Base-by-base conservation (phyloP, 805 yeast genomes). In the Candida arabinofermentans region DNA sequence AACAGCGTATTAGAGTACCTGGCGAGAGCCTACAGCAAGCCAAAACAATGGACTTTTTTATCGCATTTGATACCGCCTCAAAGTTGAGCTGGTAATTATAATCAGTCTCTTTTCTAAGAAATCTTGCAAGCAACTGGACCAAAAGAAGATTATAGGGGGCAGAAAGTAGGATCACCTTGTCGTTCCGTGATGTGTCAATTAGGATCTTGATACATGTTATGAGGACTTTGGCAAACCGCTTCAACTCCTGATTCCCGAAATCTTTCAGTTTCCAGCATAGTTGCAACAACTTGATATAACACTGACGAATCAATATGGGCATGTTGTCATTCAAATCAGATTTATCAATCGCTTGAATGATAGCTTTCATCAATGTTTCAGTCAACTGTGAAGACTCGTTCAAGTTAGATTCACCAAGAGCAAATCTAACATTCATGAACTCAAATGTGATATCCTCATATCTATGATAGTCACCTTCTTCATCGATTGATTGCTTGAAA, bases 111-210 rank as follows among this genome's bases (percentile, higher is more conserved):
- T 29, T 16, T 12, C 49, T 42, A 1, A 51, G 19, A 30, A 55
- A 43, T 19, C 50, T 49, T 16, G 47, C 48, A 10, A 51, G 21
- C 14, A 57, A 27, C 17, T 39, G 43, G 26, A 58, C 23, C 8
- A 55, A 42, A 1, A 54, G 14, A 7, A 59, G 24, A 27, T 49
- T 49, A 38, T 49, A 59, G 1, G 66, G 61, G n/a, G 49, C 48
- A 37, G 36, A 51, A 10, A 49, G 35, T 8, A 58, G 5, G 3
- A 23, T 14, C 8, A 45, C 24, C 30, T 37, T 46, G 14, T 47
- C 45, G 21, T 37, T 40, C 5, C 32, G 37, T 6, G 37, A 26
- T 5, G 9, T 13, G 5, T 51, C 53, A 9, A 50, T 21, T 8
- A 48, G 33, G 5, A 42, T 19, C 10, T 40, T 27, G 24, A 48